phyloP scores from a whole-genome alignment of 176 grass and related monocot genomes.

The Carex cristatella region DNA sequence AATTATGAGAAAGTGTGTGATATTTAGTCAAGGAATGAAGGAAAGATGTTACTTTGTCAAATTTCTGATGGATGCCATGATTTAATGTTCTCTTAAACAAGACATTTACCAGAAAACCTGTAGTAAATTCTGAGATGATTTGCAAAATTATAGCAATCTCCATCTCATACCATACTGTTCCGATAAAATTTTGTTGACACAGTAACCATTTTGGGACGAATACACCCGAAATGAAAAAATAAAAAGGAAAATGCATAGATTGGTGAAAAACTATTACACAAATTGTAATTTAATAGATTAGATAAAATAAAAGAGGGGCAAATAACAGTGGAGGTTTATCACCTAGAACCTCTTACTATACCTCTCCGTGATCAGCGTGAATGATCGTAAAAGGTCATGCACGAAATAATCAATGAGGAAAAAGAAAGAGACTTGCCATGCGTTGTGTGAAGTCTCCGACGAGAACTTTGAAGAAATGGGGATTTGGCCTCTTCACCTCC shows the following conservation, averaged over 20 bases:
- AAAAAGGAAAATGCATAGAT: neutral
- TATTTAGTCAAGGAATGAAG: neutral
- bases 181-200: neutral
- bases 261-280: neutral
- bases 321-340: neutral
- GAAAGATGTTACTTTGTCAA: neutral
- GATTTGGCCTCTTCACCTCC: conserved; percentile 39
- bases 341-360: neutral
- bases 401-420: conserved; percentile 1
- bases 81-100: neutral
- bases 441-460: conserved; percentile 53
- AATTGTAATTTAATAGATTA: neutral
- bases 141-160: neutral
- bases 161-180: neutral
- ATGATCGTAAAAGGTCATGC: neutral
- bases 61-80: neutral
- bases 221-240: neutral
- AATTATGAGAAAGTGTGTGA: neutral
- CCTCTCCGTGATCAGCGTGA: neutral
- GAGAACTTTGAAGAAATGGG: conserved; percentile 96
- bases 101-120: neutral
- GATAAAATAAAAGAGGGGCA: neutral
- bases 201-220: neutral
- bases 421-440: conserved; percentile 26
- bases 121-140: neutral